phyloP scores from a whole-genome alignment of 1,284 basidiomycete genomes.

The Moniliophthora roreri region DNA sequence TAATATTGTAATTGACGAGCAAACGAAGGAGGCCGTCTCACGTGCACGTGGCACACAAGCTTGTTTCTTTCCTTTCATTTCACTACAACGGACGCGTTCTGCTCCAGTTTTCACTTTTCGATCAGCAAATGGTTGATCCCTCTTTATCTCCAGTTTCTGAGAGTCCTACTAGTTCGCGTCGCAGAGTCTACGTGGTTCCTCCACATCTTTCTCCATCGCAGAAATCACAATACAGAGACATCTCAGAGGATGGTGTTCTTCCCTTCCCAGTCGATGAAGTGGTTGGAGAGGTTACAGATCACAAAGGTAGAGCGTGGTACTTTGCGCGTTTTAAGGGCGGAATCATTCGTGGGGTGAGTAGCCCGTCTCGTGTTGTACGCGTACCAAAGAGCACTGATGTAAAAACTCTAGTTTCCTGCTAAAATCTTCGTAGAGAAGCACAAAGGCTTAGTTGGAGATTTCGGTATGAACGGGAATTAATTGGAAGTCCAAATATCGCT shows the following conservation, averaged over 20 bases:
- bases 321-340: conserved; percentile 59
- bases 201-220: neutral
- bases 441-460: conserved; percentile 50
- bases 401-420: conserved; percentile 38
- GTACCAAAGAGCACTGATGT: conserved; percentile 23
- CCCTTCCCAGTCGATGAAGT: conserved; percentile 43
- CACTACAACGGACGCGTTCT: too few species aligned
- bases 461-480: conserved; percentile 45
- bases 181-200: neutral
- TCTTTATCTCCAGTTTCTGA: too few species aligned
- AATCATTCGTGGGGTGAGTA: conserved; percentile 57
- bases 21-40: too few species aligned
- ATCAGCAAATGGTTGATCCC: too few species aligned
- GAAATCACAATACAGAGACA: neutral
- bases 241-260: conserved; percentile 26
- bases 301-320: conserved; percentile 45
- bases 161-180: neutral
- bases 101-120: too few species aligned
- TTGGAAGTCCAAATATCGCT: conserved; percentile 10
- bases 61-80: too few species aligned
- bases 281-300: conserved; percentile 52
- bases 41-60: too few species aligned
- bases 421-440: conserved; percentile 37
- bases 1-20: too few species aligned
- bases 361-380: conserved; percentile 9